Conservation (phyloP, 2,329 filamentous ascomycete species). For the Apiospora malaysiana region DNA sequence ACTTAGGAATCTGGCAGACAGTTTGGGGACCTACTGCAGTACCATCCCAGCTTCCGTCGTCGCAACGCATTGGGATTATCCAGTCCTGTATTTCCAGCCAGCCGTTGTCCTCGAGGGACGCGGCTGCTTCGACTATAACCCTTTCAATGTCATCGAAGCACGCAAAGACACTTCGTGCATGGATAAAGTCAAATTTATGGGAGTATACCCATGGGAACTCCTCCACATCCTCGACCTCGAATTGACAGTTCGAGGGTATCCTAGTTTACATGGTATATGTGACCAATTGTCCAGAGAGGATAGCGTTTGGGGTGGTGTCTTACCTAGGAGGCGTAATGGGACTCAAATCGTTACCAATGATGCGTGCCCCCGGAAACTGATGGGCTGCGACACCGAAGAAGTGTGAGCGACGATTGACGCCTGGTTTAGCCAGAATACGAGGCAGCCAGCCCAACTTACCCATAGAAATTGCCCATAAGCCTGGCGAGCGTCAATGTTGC, state of each 20-base stretch:
- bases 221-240: constrained; percentile 27
- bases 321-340: constrained; percentile 25
- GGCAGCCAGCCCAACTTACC: constrained; percentile 18
- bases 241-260: constrained; percentile 25
- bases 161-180: constrained; percentile 18
- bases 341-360: constrained; percentile 26
- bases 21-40: constrained; percentile 15
- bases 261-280: constrained; percentile 10
- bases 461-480: constrained; percentile 25
- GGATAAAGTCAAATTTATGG: constrained; percentile 27
- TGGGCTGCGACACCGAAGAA: constrained; percentile 14
- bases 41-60: constrained; percentile 26
- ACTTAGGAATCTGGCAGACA: background rate
- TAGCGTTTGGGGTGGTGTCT: background rate
- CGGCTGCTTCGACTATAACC: constrained; percentile 22
- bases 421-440: background rate
- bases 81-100: constrained; percentile 27
- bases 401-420: background rate
- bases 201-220: constrained; percentile 26
- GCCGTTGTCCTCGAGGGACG: constrained; percentile 22
- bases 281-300: background rate
- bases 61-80: constrained; percentile 23
- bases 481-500: constrained; percentile 3
- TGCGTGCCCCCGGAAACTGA: constrained; percentile 19
- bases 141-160: constrained; percentile 23